These are phyloP conservation scores for Malassezia globosa DNA, from an alignment of 1,284 basidiomycete genomes.

Conservation along the genomic window DNA sequence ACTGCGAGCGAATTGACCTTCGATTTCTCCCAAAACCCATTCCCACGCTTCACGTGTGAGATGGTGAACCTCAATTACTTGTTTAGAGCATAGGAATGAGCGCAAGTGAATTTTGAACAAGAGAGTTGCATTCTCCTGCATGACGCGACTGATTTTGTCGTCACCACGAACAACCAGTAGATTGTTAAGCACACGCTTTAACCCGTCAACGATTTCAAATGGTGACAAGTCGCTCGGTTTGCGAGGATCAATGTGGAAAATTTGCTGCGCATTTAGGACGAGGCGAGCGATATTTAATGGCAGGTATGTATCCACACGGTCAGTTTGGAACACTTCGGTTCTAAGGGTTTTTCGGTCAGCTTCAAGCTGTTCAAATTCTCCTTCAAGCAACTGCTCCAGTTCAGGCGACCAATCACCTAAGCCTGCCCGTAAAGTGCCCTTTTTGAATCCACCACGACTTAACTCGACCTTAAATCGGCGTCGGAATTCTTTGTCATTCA, in stretches of 20 bases:
- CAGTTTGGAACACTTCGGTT: constrained; percentile 63
- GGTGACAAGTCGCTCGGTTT: constrained; percentile 88
- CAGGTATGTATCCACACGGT: constrained; percentile 58
- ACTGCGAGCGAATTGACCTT: constrained; percentile 61
- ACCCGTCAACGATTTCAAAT: constrained; percentile 67
- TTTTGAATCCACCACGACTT: constrained; percentile 50
- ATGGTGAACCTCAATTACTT: constrained; percentile 44
- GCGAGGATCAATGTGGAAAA: constrained; percentile 89
- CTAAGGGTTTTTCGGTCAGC: constrained; percentile 69
- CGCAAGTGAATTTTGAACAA: constrained; percentile 66
- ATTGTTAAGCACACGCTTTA: constrained; percentile 48
- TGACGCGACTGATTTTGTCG: constrained; percentile 59
- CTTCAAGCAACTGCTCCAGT: constrained; percentile 78
- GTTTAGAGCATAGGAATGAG: constrained; percentile 41
- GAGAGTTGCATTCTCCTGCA: constrained; percentile 78
- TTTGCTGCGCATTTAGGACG: constrained; percentile 87
- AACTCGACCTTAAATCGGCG: constrained; percentile 86
- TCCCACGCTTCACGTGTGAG: constrained; percentile 65
- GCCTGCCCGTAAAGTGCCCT: constrained; percentile 78
- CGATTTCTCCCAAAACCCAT: constrained; percentile 93
- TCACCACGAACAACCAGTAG: constrained; percentile 62
- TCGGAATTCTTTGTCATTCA: constrained; percentile 75
- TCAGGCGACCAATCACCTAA: constrained; percentile 73
- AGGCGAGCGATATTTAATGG: constrained; percentile 72
- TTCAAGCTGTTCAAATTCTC: constrained; percentile 67